A percentile compares a stretch with the other conserved stretches of the same genome.
These are phyloP conservation scores for Penicillium griseofulvum DNA, from an alignment of 2,329 filamentous ascomycete genomes.

Conservation along the genomic window DNA sequence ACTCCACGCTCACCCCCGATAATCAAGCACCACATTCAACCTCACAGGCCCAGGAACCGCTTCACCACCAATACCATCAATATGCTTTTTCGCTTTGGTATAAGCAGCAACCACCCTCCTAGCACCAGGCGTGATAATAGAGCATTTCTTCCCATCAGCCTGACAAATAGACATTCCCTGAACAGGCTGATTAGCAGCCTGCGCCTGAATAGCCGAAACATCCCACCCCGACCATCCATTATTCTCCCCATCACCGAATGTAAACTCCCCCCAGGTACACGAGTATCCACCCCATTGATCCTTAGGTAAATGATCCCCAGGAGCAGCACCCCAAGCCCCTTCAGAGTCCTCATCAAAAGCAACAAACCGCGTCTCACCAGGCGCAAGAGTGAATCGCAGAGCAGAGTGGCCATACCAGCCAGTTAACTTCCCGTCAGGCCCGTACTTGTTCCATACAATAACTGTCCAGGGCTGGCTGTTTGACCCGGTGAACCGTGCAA, in stretches of 20 bases:
- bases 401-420: slow-evolving; percentile 40
- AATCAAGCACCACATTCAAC: slow-evolving; percentile 30
- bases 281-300: slow-evolving; percentile 34
- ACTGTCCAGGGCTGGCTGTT: slow-evolving; percentile 35
- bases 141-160: slow-evolving; percentile 27
- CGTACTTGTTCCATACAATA: slow-evolving; percentile 43
- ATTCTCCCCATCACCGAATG: slow-evolving; percentile 35
- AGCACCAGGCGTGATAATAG: slow-evolving; percentile 26
- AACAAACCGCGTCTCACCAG: slow-evolving; percentile 35
- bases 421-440: slow-evolving; percentile 32
- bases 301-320: slow-evolving; percentile 28
- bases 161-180: slow-evolving; percentile 38
- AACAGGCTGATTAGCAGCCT: slow-evolving; percentile 28
- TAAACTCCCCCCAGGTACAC: slow-evolving; percentile 42
- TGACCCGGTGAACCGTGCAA: slow-evolving; percentile 32
- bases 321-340: slow-evolving; percentile 37
- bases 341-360: slow-evolving; percentile 41
- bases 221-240: slow-evolving; percentile 40
- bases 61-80: slow-evolving; percentile 38
- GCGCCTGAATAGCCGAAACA: slow-evolving; percentile 42
- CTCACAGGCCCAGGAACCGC: slow-evolving; percentile 31
- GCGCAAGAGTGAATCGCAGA: slow-evolving; percentile 30
- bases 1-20: slow-evolving; percentile 13
- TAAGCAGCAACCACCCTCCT: slow-evolving; percentile 30
- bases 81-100: slow-evolving; percentile 19